Base-by-base conservation (phyloP, 2,329 filamentous ascomycete genomes). In the Trichothecium roseum region DNA sequence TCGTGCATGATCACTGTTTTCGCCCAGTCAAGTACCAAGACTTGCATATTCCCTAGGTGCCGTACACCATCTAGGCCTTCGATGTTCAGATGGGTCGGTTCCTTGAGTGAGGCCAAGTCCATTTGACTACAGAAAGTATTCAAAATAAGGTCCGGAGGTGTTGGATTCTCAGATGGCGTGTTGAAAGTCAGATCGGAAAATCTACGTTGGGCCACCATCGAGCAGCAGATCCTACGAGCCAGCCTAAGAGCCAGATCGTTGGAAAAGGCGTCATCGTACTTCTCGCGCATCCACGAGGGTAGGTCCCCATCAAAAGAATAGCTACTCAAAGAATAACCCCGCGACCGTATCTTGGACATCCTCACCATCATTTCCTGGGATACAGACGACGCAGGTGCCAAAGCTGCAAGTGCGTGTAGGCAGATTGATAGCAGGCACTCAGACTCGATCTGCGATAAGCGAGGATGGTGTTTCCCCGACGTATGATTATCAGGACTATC, bases 1-100 rank as follows among this genome's bases (percentile, higher is more conserved):
- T 84, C 77, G 37, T 78, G 75, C 30, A 93, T 59, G 49, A 94
- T 72, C 2, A 91, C 69, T 0, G 80, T 78, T 40, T 82, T 69
- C 15, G 81, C 72, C 81, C 81, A 87, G 47, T 86, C 81, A 18
- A 86, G 57, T 5, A 75, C 59, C 13, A 77, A 53, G 9, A 68
- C 72, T 7, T 70, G 72, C 14, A 72, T 63, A 26, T 70, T 61
- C 22, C 68, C 72, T 45, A 77, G 73, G 42, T 76, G 75, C 16
- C 72, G 47, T 12, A 63, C 59, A n/a, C 66, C 64, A 40, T 74
- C 74, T 2, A 62, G 43, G 27, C 20, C 10, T 10, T 24, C 20
- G 10, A 24, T 10, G 10, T 24, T 10, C 10, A 24, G 20, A 10
- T 6, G 10, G 10, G 6, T 24, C 10, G 20, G 20, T 10, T 24